Base-by-base conservation (phyloP, 2,329 filamentous ascomycete species). In the Colletotrichum eremochloae region DNA sequence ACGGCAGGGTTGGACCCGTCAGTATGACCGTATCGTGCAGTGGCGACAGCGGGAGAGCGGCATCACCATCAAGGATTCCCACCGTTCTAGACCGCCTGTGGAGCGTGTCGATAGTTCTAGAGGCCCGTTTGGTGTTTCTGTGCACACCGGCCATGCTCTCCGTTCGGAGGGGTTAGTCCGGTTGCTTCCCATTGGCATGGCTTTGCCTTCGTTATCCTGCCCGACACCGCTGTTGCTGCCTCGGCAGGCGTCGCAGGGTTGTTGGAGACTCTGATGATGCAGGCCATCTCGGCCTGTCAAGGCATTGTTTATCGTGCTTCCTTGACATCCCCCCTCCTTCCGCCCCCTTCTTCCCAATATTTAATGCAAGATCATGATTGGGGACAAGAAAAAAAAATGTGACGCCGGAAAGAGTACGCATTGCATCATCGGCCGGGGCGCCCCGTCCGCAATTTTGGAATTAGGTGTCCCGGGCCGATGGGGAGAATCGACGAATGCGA, bases 11-110 rank as follows among this genome's bases (percentile, higher is more conserved):
- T 63, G 14, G 46, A n/a, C 1, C 58, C 42, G 64, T 63, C 38
- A 58, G 58, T 48, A 68, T 72, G 69, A 69, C 69, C 58, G 69
- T 60, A 69, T 31, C 65, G 60, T 69, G 69, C 69, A 72, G 69
- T 60, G 65, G 58, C 64, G 60, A 64, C 69, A 64, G 65, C 65
- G 69, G 60, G 58, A 72, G 65, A 72, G 65, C 53, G 57, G 61
- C 68, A 7, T 24, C 44, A 9, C 44, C 44, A 14, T 24, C 7
- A 14, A n/a, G 29, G 29, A 63, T 29, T 11, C 6, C 6, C 31
- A 6, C 31, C 20, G 57, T 33, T 61, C 40, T 36, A 29, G 44
- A 2, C 50, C 50, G 31, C 50, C 31, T 15, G 36, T n/a, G 55
- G 33, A 31, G 9, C n/a, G 53, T 33, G 31, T 36, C 31, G 31